Evolutionary conservation across 768 basidiomycete genomes (phyloP).

Genomic region (Podaxis sp.): DNA sequence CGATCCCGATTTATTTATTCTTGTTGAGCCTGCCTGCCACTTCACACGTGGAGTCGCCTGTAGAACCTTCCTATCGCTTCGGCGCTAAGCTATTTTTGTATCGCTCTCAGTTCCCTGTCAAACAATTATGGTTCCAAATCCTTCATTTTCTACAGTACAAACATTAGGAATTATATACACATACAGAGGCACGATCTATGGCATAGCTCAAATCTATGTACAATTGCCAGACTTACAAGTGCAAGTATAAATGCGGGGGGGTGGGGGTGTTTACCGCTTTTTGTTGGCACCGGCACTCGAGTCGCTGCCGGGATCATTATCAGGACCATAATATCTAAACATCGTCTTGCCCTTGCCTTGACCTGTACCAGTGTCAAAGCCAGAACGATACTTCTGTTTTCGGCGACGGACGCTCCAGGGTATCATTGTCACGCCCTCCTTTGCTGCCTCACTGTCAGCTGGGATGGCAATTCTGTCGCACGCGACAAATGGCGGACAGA

Average conservation of each 20-base stretch:
- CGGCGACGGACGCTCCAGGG: constrained; percentile 11
- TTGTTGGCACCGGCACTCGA: background rate
- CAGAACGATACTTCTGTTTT: constrained; percentile 10
- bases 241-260: background rate
- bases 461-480: constrained; percentile 8
- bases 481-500: constrained; percentile 9
- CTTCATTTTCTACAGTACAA: background rate
- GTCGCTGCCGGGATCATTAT: background rate
- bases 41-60: background rate
- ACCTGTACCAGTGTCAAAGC: constrained; percentile 6
- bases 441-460: constrained; percentile 7
- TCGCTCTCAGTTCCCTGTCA: background rate
- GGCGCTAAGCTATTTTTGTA: constrained; percentile 5
- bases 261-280: background rate
- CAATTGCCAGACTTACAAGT: background rate
- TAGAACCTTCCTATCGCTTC: background rate
- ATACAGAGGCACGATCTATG: background rate
- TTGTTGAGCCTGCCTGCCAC: background rate
- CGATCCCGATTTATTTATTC: background rate
- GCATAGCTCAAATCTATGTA: background rate
- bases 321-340: constrained; percentile 13
- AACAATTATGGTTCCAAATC: background rate
- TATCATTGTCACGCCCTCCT: constrained; percentile 11
- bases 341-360: constrained; percentile 12
- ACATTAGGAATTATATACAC: background rate